Base-by-base conservation (phyloP, 1,284 basidiomycete species). In the Boletellus deceptivus region DNA sequence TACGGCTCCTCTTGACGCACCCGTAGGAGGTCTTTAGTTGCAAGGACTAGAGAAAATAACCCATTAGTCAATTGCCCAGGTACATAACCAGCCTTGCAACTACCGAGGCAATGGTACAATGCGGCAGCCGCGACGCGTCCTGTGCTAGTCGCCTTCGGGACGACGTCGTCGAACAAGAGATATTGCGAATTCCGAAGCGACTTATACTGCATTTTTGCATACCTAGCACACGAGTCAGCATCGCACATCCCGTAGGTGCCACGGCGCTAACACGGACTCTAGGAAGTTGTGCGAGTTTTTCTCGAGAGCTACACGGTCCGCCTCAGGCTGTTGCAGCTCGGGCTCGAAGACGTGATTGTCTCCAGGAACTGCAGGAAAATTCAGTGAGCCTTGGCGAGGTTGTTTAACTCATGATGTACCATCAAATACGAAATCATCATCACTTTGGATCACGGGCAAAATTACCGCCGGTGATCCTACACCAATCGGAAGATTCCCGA, bases 41-140 rank as follows among this genome's bases (percentile, higher is more conserved):
- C 75, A 41, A 88, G 77, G 36, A 84, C 86, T 88, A 34, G 22
- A 42, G 37, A 42, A 25, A 18, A 41, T 29, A n/a, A 43, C 16
- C 29, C 17, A 42, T 27, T 27, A 36, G 18, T 25, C 24, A 17
- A 29, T 37, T 11, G 36, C 7, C 13, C 22, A 13, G 27, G 17
- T 11, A 37, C 4, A 13, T 24, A 16, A 25, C 36, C n/a, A 14
- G 9, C n/a, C 47, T 35, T 24, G 25, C 13, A 70, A 80, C 45
- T 52, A 89, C 88, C 86, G 45, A 91, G 74, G 64, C 86, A 89
- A 57, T 91, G 88, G 69, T 91, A 89, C 63, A 91, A 83, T 5
- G 82, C 89, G 27, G 86, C 80, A 16, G 88, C 80, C 6, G 87
- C 89, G 31, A 91, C 85, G 60, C 84, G 86, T 16, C 79, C 73